A percentile compares a stretch with the other conserved stretches of the same genome.
phyloP scores from a whole-genome alignment of 2,329 filamentous ascomycete species.

The Paracoccidioides lutzii region DNA sequence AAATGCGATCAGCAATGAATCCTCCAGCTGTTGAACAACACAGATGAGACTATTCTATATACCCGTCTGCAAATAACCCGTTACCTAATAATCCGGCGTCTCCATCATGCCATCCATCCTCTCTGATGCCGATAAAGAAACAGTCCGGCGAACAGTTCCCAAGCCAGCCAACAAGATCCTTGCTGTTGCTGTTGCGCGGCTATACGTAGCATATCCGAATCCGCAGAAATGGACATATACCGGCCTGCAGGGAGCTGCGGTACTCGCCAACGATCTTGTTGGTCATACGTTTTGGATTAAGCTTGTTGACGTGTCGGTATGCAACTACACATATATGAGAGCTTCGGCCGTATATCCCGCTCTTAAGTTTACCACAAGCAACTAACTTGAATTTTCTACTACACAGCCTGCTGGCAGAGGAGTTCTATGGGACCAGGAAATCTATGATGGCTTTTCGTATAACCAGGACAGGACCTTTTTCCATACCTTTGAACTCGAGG shows the following conservation, averaged over 20 bases:
- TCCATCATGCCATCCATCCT: slow-evolving; percentile 52
- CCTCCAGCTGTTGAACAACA: not conserved
- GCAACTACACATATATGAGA: slow-evolving; percentile 20
- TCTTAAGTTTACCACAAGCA: not conserved
- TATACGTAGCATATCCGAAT: slow-evolving; percentile 87
- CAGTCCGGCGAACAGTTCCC: slow-evolving; percentile 84
- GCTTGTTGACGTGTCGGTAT: slow-evolving; percentile 87
- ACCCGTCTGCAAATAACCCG: not conserved
- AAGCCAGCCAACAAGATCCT: slow-evolving; percentile 96
- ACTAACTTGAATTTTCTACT: not conserved
- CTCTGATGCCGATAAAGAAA: slow-evolving; percentile 88
- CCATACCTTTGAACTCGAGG: slow-evolving; percentile 90
- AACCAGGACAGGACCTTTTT: slow-evolving; percentile 97
- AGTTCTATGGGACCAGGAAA: slow-evolving; percentile 94
- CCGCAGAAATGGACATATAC: slow-evolving; percentile 83
- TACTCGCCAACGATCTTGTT: slow-evolving; percentile 85
- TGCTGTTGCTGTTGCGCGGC: slow-evolving; percentile 79
- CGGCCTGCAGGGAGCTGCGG: slow-evolving; percentile 78
- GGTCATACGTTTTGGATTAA: slow-evolving; percentile 97
- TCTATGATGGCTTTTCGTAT: slow-evolving; percentile 89
- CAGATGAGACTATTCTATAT: not conserved
- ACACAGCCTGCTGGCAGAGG: slow-evolving; percentile 60
- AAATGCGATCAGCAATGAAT: not conserved
- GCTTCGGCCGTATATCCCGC: not conserved
- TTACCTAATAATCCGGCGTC: not conserved